A percentile compares a stretch with the other conserved stretches of the same genome.
Conservation (phyloP, 2,329 filamentous ascomycete genomes). For the Claviceps arundinis region DNA sequence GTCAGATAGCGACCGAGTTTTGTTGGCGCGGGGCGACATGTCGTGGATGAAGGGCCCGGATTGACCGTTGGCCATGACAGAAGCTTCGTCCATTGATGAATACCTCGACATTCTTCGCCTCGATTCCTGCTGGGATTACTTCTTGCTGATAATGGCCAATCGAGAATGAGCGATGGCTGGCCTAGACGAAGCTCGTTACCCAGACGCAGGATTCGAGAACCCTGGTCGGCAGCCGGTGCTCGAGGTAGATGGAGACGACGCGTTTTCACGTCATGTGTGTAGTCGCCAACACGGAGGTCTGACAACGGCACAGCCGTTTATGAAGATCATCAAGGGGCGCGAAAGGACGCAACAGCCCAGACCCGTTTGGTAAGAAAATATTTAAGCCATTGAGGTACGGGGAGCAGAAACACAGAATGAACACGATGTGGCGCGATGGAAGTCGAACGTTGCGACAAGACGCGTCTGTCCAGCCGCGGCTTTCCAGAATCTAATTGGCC, state of each 20-base stretch:
- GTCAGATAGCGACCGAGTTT: slow-evolving; percentile 53
- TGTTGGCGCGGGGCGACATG: slow-evolving; percentile 28
- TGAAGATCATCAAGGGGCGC: not conserved
- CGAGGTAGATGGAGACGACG: not conserved
- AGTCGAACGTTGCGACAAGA: not conserved
- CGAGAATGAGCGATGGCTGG: not conserved
- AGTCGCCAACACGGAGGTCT: not conserved
- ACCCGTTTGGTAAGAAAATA: not conserved
- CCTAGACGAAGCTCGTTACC: not conserved
- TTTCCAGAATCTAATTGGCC: not conserved
- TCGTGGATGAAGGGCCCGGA: slow-evolving; percentile 6
- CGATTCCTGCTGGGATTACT: not conserved
- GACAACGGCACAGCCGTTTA: not conserved
- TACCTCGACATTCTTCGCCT: not conserved
- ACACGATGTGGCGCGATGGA: not conserved
- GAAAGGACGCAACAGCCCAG: not conserved
- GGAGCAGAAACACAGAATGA: not conserved
- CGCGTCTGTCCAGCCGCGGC: no score
- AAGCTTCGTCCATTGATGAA: slow-evolving; percentile 17
- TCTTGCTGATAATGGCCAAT: not conserved
- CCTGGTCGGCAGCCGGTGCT: not conserved
- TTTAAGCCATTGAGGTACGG: not conserved
- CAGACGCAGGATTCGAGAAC: not conserved
- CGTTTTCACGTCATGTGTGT: not conserved
- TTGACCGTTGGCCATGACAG: slow-evolving; percentile 19